Evolutionary conservation across 345 rosid species (phyloP).

Genomic region (Salix dunnii): DNA sequence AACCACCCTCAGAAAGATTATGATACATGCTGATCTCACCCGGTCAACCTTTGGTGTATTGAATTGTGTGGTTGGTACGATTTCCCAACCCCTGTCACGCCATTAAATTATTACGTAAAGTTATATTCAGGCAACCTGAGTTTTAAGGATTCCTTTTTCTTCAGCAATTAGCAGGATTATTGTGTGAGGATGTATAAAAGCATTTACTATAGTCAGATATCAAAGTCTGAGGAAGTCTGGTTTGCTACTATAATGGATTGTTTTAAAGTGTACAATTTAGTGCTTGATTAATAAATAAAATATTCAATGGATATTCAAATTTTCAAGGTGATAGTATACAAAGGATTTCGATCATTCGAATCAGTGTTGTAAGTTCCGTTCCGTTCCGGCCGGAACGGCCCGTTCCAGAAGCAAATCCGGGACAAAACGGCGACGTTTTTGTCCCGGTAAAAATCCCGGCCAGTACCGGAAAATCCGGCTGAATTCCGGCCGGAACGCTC

Average conservation of each 20-base stretch:
- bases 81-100: slow-evolving; percentile 55
- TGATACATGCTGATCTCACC: slow-evolving; percentile 53
- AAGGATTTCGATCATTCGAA: too few species aligned
- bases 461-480: too few species aligned
- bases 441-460: too few species aligned
- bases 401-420: too few species aligned
- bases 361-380: too few species aligned
- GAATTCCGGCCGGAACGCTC: too few species aligned
- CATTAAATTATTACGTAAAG: slow-evolving; percentile 30
- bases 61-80: slow-evolving; percentile 50
- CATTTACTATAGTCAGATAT: slow-evolving; percentile 15
- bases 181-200: slow-evolving; percentile 15
- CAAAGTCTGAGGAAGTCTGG: slow-evolving; percentile 18
- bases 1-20: slow-evolving; percentile 57
- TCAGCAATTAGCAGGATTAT: slow-evolving; percentile 6
- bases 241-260: slow-evolving; percentile 12
- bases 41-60: slow-evolving; percentile 22
- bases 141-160: slow-evolving; percentile 26
- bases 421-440: too few species aligned
- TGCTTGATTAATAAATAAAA: slow-evolving; percentile 25
- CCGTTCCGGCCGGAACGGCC: too few species aligned
- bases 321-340: neutral
- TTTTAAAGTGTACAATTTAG: slow-evolving; percentile 13
- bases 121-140: slow-evolving; percentile 20
- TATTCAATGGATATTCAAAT: neutral